Evolutionary conservation across 257 asterid species (phyloP).

Genomic region (Nicotiana tabacum): DNA sequence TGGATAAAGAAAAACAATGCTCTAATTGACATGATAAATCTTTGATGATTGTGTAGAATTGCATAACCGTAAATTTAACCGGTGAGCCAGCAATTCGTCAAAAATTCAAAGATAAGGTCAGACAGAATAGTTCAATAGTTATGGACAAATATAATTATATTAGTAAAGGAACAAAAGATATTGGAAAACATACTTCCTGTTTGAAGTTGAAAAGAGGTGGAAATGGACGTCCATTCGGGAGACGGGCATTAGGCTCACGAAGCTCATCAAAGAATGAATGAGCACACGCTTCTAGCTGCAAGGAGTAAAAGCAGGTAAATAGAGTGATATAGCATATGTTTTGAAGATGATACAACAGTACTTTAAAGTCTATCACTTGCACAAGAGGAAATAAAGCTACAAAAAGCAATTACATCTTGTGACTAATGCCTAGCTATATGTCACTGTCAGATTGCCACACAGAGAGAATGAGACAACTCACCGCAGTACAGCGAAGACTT

Average conservation of each 20-base stretch:
- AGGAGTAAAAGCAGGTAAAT: neutral
- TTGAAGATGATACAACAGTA: neutral
- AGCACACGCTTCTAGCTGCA: constrained; percentile 88
- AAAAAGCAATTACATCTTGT: neutral
- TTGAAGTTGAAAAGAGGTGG: constrained; percentile 80
- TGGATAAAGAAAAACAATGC: neutral
- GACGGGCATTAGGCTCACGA: constrained; percentile 72
- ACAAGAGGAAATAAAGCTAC: neutral
- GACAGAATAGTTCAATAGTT: neutral
- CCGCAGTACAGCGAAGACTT: constrained; percentile 89
- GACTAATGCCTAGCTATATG: neutral
- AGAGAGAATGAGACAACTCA: constrained; percentile 13
- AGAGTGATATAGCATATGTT: neutral
- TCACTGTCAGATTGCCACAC: neutral
- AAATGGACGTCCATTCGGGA: constrained; percentile 70
- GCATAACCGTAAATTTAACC: neutral
- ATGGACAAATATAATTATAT: neutral
- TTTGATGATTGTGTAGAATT: neutral
- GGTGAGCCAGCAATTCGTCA: neutral
- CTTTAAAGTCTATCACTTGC: neutral
- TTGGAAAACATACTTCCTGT: constrained; percentile 56
- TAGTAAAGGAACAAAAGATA: neutral
- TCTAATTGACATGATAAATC: neutral
- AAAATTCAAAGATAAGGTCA: neutral
- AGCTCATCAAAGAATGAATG: constrained; percentile 91